Evolutionary conservation across 768 basidiomycete genomes (phyloP).

Genomic region (Russula sp.): DNA sequence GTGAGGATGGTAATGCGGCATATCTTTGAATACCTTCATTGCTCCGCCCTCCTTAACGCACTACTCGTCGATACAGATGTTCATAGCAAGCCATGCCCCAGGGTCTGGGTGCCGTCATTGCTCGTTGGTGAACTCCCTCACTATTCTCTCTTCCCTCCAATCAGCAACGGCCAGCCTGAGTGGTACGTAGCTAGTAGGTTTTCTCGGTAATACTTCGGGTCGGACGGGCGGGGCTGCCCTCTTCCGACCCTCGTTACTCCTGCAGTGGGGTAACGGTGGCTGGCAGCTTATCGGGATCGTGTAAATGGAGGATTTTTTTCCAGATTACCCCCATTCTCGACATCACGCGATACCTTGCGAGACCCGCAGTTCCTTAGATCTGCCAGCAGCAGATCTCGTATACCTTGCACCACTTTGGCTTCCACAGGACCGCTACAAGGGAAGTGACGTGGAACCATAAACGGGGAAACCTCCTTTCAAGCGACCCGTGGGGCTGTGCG

Average conservation of each 20-base stretch:
- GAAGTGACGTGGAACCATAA: not conserved
- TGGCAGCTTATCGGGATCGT: not conserved
- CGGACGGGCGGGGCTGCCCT: not conserved
- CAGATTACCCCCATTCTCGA: not conserved
- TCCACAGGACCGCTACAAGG: not conserved
- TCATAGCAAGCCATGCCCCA: not conserved
- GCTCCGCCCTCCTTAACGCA: not conserved
- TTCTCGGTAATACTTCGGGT: not conserved
- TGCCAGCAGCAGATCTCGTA: not conserved
- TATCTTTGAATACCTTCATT: not conserved
- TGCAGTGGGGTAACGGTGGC: not conserved
- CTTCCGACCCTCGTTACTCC: not conserved
- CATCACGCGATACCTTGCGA: not conserved
- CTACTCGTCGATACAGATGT: not conserved
- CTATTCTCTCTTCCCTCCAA: not conserved
- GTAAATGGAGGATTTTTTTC: constrained; percentile 8
- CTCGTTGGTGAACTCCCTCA: not conserved
- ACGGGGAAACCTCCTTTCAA: constrained; percentile 4
- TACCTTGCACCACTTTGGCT: not conserved
- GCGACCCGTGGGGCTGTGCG: not conserved
- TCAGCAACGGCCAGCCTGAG: not conserved
- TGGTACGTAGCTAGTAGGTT: not conserved
- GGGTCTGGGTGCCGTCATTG: not conserved
- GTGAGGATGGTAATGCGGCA: not conserved
- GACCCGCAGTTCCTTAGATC: not conserved